A percentile compares a stretch with the other conserved stretches of the same genome.
phyloP scores from a whole-genome alignment of 148 eudicot species.

The Gaultheria prostrata region DNA sequence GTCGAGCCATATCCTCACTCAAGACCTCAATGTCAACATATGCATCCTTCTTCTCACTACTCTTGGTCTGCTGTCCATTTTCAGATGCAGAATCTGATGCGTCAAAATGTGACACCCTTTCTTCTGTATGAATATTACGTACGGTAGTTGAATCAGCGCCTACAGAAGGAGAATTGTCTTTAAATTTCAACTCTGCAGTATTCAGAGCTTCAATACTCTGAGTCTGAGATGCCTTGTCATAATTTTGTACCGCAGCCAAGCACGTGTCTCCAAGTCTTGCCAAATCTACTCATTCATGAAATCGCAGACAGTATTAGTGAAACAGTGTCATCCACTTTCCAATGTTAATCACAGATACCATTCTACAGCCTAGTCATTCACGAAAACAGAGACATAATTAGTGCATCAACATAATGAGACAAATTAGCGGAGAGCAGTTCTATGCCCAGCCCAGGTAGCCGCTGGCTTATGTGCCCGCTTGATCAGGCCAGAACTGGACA shows the following conservation, averaged over 20 bases:
- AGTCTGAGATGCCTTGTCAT: slow-evolving; percentile 69
- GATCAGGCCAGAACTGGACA: neutral
- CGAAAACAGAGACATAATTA: slow-evolving; percentile 11
- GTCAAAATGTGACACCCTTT: slow-evolving; percentile 19
- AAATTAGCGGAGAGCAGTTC: neutral
- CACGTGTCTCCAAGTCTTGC: slow-evolving; percentile 69
- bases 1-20: slow-evolving; percentile 50
- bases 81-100: slow-evolving; percentile 23
- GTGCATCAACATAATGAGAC: neutral
- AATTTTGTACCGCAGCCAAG: slow-evolving; percentile 75
- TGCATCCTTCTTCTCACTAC: slow-evolving; percentile 21
- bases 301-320: neutral
- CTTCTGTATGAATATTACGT: slow-evolving; percentile 32
- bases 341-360: neutral
- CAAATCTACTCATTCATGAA: slow-evolving; percentile 44
- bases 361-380: slow-evolving; percentile 32
- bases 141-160: slow-evolving; percentile 37
- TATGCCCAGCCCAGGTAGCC: neutral
- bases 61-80: slow-evolving; percentile 19
- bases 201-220: slow-evolving; percentile 56
- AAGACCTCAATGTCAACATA: slow-evolving; percentile 30
- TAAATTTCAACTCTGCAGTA: slow-evolving; percentile 81
- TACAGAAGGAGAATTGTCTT: slow-evolving; percentile 84
- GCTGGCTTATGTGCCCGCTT: neutral
- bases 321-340: neutral